Percentiles rank a stretch among this genome's conserved stretches.
These are phyloP conservation scores for Mitragyna speciosa DNA, from an alignment of 257 asterid genomes.

Conservation along the genomic window DNA sequence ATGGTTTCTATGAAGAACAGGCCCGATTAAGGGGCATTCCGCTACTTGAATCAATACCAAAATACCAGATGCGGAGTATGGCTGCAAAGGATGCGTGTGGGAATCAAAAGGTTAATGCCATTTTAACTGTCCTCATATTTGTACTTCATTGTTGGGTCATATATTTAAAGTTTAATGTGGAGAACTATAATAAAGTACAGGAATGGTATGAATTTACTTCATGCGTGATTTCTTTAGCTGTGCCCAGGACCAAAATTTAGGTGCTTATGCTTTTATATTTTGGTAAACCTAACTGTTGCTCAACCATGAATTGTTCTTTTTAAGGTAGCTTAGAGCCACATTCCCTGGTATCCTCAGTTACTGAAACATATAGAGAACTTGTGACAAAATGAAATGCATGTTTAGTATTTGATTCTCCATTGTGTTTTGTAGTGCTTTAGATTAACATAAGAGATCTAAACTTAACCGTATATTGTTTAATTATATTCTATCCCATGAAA, in stretches of 20 bases:
- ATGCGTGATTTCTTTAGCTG: not conserved
- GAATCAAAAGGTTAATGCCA: slow-evolving; percentile 66
- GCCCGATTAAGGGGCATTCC: slow-evolving; percentile 90
- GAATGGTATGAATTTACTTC: not conserved
- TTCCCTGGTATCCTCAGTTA: not conserved
- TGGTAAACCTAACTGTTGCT: not conserved
- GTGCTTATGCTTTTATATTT: not conserved
- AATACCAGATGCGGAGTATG: slow-evolving; percentile 93
- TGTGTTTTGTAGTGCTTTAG: not conserved
- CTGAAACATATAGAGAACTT: not conserved
- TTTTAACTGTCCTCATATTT: slow-evolving; percentile 7
- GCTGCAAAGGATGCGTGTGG: slow-evolving; percentile 91
- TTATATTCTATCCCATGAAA: not conserved
- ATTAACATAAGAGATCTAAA: not conserved
- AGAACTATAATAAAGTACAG: not conserved
- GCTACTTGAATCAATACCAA: slow-evolving; percentile 91
- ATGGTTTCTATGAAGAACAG: slow-evolving; percentile 96
- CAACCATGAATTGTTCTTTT: not conserved
- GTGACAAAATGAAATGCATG: not conserved
- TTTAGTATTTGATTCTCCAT: not conserved
- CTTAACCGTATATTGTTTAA: not conserved
- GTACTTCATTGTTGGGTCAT: not conserved
- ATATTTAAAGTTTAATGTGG: not conserved
- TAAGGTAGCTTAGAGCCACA: not conserved
- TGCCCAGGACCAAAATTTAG: not conserved